Conservation (phyloP, 257 asterid species). For the Ilex asprella region DNA sequence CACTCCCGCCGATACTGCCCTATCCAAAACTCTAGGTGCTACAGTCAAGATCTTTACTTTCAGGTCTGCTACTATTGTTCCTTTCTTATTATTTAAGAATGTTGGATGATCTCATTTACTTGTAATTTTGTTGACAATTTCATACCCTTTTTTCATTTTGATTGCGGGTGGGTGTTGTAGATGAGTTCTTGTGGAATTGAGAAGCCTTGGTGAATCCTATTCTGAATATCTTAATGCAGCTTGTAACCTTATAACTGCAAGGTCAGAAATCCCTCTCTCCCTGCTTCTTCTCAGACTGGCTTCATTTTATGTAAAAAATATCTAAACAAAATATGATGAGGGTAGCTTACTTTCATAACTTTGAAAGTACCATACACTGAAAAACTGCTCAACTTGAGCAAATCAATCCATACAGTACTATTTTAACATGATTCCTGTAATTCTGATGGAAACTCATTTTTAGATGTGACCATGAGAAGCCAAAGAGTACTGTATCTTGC, state of each 20-base stretch:
- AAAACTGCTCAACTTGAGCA: background rate
- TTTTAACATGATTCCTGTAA: background rate
- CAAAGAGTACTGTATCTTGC: slow-evolving; percentile 64
- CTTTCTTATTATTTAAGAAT: background rate
- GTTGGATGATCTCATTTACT: too few relatives aligned
- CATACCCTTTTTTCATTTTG: too few relatives aligned
- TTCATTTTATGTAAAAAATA: too few relatives aligned
- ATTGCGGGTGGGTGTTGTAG: slow-evolving; percentile 31
- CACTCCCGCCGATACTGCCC: slow-evolving; percentile 85
- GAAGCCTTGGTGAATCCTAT: slow-evolving; percentile 60
- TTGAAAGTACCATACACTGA: too few relatives aligned
- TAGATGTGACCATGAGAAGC: slow-evolving; percentile 86
- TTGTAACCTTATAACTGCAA: slow-evolving; percentile 48
- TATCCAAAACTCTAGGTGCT: slow-evolving; percentile 64
- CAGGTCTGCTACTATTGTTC: slow-evolving; percentile 37
- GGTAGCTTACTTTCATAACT: too few relatives aligned
- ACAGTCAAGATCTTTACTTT: slow-evolving; percentile 78
- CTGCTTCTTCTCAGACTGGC: slow-evolving; percentile 2
- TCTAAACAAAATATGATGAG: too few relatives aligned
- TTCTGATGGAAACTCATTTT: slow-evolving; percentile 12
- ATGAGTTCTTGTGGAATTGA: slow-evolving; percentile 76
- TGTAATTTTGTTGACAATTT: too few relatives aligned
- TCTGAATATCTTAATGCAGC: slow-evolving; percentile 63
- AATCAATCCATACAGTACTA: too few relatives aligned
- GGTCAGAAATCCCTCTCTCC: slow-evolving; percentile 31